phyloP scores from a whole-genome alignment of 1,284 basidiomycete species.

The Puccinia horiana region DNA sequence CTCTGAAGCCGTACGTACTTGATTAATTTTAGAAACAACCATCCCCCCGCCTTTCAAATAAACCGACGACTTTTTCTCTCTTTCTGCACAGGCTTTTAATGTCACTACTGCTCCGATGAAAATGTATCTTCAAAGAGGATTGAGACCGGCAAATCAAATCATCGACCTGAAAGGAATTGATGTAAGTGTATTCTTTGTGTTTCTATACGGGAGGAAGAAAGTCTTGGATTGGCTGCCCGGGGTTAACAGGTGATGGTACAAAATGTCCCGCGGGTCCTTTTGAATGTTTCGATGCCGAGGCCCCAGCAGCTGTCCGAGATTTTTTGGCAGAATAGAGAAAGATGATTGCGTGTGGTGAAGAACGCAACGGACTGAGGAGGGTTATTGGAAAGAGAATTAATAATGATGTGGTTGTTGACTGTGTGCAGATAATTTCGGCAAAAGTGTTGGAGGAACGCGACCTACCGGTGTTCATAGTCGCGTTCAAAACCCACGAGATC shows the following conservation, averaged over 20 bases:
- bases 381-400: too few relatives aligned
- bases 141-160: slow-evolving; percentile 85
- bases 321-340: too few relatives aligned
- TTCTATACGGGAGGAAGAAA: slow-evolving; percentile 42
- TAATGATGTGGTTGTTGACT: too few relatives aligned
- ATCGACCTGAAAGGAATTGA: slow-evolving; percentile 94
- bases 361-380: too few relatives aligned
- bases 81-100: slow-evolving; percentile 76
- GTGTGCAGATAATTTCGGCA: slow-evolving; percentile 69
- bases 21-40: background rate
- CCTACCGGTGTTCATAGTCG: slow-evolving; percentile 87
- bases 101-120: slow-evolving; percentile 97
- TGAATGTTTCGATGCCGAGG: too few relatives aligned
- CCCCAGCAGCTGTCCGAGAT: too few relatives aligned
- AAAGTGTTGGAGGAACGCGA: slow-evolving; percentile 82
- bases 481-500: slow-evolving; percentile 91
- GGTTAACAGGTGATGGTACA: too few relatives aligned
- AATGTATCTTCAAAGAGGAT: slow-evolving; percentile 83
- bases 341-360: too few relatives aligned
- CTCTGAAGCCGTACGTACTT: slow-evolving; percentile 81
- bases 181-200: too few relatives aligned
- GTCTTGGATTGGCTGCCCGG: background rate
- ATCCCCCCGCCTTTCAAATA: background rate
- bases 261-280: too few relatives aligned
- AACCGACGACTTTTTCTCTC: background rate